A percentile compares a stretch with the other conserved stretches of the same genome.
phyloP scores from a whole-genome alignment of 345 rosid species.

The Adansonia digitata region DNA sequence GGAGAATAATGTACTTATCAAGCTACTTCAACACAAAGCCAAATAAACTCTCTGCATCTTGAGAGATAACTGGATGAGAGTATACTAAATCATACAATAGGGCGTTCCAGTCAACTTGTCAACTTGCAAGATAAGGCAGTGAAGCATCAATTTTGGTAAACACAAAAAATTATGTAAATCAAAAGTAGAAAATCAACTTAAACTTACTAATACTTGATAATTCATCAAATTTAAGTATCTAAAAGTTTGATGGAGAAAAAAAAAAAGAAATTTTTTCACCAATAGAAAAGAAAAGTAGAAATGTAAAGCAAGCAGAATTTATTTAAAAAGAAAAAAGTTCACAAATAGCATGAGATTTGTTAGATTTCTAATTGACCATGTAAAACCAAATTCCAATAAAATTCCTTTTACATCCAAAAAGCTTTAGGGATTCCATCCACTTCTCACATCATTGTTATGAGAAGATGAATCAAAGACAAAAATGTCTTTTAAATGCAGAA shows the following conservation, averaged over 20 bases:
- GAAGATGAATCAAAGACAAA: not conserved
- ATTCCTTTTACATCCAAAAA: not conserved
- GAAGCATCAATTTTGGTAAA: not conserved
- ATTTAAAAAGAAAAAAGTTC: not conserved
- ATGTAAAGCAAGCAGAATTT: not conserved
- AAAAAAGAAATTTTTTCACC: not conserved
- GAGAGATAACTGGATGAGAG: not conserved
- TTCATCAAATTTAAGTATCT: not conserved
- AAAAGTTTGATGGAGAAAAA: not conserved
- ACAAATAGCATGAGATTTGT: not conserved
- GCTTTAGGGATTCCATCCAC: not conserved
- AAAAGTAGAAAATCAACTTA: not conserved
- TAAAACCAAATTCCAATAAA: not conserved
- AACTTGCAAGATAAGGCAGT: not conserved
- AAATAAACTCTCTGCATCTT: not conserved
- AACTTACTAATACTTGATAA: not conserved
- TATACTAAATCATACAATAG: not conserved
- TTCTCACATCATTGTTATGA: not conserved
- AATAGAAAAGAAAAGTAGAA: not conserved
- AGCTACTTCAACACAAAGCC: not conserved
- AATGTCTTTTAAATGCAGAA: not conserved
- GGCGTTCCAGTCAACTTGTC: not conserved
- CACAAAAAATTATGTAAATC: not conserved
- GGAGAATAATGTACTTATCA: not conserved
- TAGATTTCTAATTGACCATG: not conserved